A percentile compares a stretch with the other conserved stretches of the same genome.
Evolutionary conservation across 2,329 filamentous ascomycete genomes (phyloP).

Genomic region (Beauveria sp.): DNA sequence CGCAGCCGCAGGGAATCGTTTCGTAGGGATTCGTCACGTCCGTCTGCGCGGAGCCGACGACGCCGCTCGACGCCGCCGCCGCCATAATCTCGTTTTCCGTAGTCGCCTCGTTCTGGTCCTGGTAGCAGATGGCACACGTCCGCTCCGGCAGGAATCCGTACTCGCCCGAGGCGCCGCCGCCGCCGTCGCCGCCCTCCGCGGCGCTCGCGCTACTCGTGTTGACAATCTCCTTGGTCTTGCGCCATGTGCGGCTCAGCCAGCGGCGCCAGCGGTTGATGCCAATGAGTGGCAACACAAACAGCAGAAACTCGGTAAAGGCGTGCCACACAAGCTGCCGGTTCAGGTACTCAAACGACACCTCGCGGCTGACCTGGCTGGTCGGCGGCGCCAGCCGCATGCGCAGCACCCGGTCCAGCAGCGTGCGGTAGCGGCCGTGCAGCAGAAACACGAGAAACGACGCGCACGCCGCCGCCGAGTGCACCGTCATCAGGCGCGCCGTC

Average conservation of each 20-base stretch:
- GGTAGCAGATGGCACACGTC: constrained; percentile 95
- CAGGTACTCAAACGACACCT: constrained; percentile 95
- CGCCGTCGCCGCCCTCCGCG: constrained; percentile 37
- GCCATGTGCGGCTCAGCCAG: constrained; percentile 83
- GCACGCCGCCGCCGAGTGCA: constrained; percentile 76
- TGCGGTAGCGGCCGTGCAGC: constrained; percentile 83
- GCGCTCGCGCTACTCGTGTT: constrained; percentile 28
- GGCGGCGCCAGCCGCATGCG: constrained; percentile 79
- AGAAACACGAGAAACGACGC: constrained; percentile 85
- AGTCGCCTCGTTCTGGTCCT: constrained; percentile 74
- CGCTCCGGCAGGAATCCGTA: constrained; percentile 80
- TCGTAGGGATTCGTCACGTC: constrained; percentile 97
- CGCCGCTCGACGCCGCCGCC: constrained; percentile 61
- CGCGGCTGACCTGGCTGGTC: constrained; percentile 75
- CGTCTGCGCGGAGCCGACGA: constrained; percentile 80
- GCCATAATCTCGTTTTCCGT: constrained; percentile 72
- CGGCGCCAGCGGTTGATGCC: constrained; percentile 88
- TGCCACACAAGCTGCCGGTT: constrained; percentile 98
- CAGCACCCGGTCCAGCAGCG: constrained; percentile 76
- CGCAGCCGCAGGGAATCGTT: constrained; percentile 76
- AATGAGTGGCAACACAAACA: constrained; percentile 94
- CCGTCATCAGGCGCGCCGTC: constrained; percentile 60
- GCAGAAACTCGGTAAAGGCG: constrained; percentile 97
- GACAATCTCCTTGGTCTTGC: constrained; percentile 63
- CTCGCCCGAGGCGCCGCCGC: constrained; percentile 58